phyloP scores from a whole-genome alignment of 225 moss, liverwort and hornwort genomes.

The Thuidium tamariscinum region DNA sequence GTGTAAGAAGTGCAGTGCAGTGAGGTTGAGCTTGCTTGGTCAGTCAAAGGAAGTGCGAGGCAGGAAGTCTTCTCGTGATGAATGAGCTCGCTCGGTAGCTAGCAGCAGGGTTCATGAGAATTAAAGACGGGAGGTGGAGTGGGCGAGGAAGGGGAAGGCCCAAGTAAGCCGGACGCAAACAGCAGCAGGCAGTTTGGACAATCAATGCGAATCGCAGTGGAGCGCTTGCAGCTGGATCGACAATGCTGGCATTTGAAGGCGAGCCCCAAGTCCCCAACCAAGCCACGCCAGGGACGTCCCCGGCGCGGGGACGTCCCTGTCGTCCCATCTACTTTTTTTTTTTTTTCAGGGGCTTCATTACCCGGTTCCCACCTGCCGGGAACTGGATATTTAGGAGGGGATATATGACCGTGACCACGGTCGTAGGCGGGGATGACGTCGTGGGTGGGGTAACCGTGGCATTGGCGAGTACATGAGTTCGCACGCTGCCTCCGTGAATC shows the following conservation, averaged over 20 bases:
- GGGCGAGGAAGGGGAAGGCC: background rate
- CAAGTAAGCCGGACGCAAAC: background rate
- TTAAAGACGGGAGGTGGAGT: background rate
- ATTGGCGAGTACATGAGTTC: background rate
- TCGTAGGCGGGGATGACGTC: background rate
- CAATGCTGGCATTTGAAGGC: conserved; percentile 5
- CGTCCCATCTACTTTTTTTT: background rate
- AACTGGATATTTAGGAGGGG: background rate
- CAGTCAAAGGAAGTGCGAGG: background rate
- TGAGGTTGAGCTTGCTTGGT: background rate
- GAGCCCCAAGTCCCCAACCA: no score
- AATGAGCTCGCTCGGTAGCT: background rate
- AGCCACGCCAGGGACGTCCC: background rate
- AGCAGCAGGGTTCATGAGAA: conserved; percentile 13
- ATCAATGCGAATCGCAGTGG: background rate
- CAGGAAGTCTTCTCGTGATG: background rate
- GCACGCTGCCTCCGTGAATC: background rate
- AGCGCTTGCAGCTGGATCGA: background rate
- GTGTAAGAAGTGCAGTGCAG: background rate
- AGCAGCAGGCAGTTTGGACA: background rate
- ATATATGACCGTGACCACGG: background rate
- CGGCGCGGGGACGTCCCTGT: background rate
- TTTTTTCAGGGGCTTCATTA: background rate
- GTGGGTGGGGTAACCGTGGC: background rate
- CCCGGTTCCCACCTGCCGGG: background rate